Conservation (phyloP, 2,329 filamentous ascomycete species). For the Neonectria hederae region DNA sequence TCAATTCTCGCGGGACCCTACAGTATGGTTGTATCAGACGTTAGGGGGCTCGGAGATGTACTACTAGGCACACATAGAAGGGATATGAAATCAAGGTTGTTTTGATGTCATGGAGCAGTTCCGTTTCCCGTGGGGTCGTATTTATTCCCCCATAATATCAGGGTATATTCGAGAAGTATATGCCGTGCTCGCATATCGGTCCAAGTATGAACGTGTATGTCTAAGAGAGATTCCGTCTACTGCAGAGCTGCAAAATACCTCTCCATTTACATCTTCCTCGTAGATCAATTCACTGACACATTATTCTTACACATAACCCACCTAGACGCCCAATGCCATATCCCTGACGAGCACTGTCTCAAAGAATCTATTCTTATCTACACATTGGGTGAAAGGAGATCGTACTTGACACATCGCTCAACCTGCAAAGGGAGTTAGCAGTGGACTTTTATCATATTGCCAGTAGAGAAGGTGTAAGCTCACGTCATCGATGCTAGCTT, state of each 20-base stretch:
- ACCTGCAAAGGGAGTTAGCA: constrained; percentile 60
- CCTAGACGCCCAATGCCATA: constrained; percentile 29
- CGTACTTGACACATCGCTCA: constrained; percentile 90
- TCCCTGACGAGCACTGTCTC: constrained; percentile 3
- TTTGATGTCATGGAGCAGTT: not conserved
- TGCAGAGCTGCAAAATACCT: not conserved
- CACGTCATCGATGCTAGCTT: constrained; percentile 89
- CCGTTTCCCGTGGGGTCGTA: not conserved
- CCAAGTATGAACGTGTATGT: not conserved
- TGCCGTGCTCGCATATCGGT: too few relatives aligned
- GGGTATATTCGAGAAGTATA: not conserved
- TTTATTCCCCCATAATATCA: not conserved
- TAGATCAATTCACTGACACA: not conserved
- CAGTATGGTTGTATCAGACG: constrained; percentile 6
- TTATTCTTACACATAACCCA: not conserved
- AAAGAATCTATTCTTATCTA: constrained; percentile 51
- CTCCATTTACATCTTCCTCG: not conserved
- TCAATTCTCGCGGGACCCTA: not conserved
- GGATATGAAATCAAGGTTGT: constrained; percentile 5
- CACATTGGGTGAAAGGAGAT: constrained; percentile 87
- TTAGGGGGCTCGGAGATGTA: constrained; percentile 11
- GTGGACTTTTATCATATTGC: not conserved
- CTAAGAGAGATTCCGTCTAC: too few relatives aligned
- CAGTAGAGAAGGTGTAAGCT: constrained; percentile 46
- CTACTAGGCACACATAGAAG: constrained; percentile 16